Percentiles rank a stretch among this genome's conserved stretches.
Evolutionary conservation across 495 filamentous ascomycete species (phyloP).

Genomic region (Umbilicaria muhlenbergii): DNA sequence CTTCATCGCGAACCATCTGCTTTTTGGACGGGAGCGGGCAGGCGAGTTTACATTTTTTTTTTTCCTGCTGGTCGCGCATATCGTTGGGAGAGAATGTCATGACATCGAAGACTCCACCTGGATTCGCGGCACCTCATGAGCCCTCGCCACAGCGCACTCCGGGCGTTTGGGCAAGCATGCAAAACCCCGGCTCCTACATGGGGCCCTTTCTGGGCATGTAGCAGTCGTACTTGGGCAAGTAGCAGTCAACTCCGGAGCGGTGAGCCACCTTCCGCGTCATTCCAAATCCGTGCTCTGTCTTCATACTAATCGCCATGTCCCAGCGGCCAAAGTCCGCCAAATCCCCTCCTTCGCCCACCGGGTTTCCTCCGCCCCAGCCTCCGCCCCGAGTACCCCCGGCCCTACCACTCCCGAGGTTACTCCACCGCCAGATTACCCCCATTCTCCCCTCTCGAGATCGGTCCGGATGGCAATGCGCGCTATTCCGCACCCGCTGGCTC

Average conservation of each 20-base stretch:
- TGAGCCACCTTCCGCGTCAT: no score
- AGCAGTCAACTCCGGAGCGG: no score
- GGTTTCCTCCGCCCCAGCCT: not conserved
- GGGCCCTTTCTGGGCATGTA: no score
- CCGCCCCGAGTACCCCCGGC: no score
- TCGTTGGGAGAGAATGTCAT: no score
- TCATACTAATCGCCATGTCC: not conserved
- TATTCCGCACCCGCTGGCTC: conserved; percentile 57
- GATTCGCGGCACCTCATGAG: conserved; percentile 1
- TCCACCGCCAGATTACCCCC: conserved; percentile 13
- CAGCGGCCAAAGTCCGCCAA: not conserved
- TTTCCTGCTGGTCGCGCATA: no score
- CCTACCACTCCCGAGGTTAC: not conserved
- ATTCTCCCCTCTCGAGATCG: conserved; percentile 1
- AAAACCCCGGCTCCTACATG: conserved; percentile 11
- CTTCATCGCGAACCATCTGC: no score
- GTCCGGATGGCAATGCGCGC: conserved; percentile 42
- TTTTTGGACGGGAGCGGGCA: no score
- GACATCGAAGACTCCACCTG: conserved; percentile 5
- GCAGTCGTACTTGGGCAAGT: no score
- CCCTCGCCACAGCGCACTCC: not conserved
- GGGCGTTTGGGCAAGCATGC: conserved; percentile 5
- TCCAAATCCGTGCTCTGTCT: no score
- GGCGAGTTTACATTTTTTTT: no score
- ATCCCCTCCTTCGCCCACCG: conserved; percentile 16